Base-by-base conservation (phyloP, 2,329 filamentous ascomycete genomes). In the Verticillium alfalfae region DNA sequence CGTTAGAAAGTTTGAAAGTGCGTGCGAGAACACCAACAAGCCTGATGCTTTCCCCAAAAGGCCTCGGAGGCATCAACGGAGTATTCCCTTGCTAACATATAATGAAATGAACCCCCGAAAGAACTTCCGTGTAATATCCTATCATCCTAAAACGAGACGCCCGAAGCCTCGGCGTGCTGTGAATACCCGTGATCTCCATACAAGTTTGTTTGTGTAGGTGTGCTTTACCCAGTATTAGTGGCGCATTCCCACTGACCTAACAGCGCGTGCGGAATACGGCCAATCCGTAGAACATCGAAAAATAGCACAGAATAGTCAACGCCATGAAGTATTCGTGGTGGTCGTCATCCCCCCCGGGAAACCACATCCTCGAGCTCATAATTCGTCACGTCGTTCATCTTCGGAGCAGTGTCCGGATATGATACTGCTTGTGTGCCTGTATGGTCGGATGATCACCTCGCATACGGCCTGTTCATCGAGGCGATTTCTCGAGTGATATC, bases 391-490 rank as follows among this genome's bases (percentile, higher is more conserved):
- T 52, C 45, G 45, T 52, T 37, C 13, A 12, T 52, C 18, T 13
- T 13, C 5, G 45, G 12, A 10, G 18, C 45, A 22, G n/a, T 26
- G 18, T 6, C n/a, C 45, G 12, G 18, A 52, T 22, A 6, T 52
- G n/a, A 10, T 26, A 26, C 45, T 52, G n/a, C 8, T 22, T 5
- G n/a, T 22, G n/a, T 10, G 2, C 18, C n/a, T 52, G 18, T 22
- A n/a, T 10, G 41, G 41, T 49, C 41, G 10, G 22, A 10, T 2
- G 18, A 18, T 75, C 70, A 91, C 75, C 90, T 82, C 18, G 91
- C 89, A 76, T 98, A 98, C 16, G 95, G 95, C 69, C 91, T 88
- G 72, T 99, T 99, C 92, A 99, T 96, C 34, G 94, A 81, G 5
- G 95, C 93, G 67, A 99, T 93, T 76, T 98, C 94, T 67, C 93